phyloP scores from a whole-genome alignment of 345 rosid species.

The Hibiscus mutabilis region DNA sequence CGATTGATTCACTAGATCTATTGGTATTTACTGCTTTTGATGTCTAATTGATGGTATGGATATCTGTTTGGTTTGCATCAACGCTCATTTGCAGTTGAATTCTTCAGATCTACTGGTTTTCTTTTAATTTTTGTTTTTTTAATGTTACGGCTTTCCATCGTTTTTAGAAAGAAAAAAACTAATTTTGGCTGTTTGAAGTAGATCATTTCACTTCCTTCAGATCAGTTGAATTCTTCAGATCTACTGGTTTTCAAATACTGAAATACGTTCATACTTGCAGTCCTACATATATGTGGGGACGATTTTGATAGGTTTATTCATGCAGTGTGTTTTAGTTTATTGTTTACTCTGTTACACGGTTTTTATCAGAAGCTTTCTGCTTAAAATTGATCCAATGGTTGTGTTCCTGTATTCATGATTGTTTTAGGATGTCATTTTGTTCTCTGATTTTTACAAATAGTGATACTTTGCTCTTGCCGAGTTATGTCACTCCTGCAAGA shows the following conservation, averaged over 20 bases:
- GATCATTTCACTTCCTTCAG: not conserved
- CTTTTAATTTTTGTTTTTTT: not conserved
- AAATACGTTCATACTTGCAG: not conserved
- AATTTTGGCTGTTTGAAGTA: not conserved
- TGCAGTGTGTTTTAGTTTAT: not conserved
- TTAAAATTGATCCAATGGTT: not conserved
- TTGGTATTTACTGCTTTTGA: not conserved
- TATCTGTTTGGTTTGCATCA: not conserved
- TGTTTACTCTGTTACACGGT: not conserved
- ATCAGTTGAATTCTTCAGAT: too few relatives aligned
- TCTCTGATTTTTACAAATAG: not conserved
- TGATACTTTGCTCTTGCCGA: not conserved
- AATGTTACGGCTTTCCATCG: not conserved
- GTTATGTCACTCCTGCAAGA: not conserved
- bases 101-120: not conserved
- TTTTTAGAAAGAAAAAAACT: not conserved
- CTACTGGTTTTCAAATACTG: too few relatives aligned
- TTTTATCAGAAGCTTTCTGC: not conserved
- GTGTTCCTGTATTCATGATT: not conserved
- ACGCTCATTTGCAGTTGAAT: not conserved
- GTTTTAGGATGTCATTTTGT: not conserved
- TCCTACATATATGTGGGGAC: not conserved
- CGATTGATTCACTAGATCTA: conserved; percentile 1
- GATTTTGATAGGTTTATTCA: not conserved
- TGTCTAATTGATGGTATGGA: not conserved